Percentiles rank a stretch among this genome's conserved stretches.
Conservation (phyloP, 768 basidiomycete genomes). For the Suillus subalutaceus region DNA sequence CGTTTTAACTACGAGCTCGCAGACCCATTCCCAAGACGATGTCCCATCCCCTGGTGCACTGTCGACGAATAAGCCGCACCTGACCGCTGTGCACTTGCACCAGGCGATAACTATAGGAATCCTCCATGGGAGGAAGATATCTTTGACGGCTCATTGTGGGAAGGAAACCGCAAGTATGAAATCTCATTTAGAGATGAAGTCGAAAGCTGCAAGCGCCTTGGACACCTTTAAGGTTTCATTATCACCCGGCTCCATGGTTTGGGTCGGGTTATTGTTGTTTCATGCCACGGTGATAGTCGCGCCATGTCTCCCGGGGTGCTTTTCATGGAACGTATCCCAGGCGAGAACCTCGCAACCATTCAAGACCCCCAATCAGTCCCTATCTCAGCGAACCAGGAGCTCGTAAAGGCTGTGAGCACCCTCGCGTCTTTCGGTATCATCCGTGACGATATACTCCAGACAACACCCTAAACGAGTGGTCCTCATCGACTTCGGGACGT, state of each 20-base stretch:
- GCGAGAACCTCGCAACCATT: background rate
- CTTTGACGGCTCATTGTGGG: background rate
- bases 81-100: background rate
- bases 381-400: no score
- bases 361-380: background rate
- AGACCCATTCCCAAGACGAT: background rate
- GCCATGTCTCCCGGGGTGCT: constrained; percentile 5
- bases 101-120: background rate
- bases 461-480: background rate
- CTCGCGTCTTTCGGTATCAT: background rate
- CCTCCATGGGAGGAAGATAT: background rate
- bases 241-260: constrained; percentile 4
- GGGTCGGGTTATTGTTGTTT: background rate
- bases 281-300: background rate
- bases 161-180: background rate
- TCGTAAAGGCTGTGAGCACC: background rate
- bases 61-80: background rate
- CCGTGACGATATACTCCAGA: background rate
- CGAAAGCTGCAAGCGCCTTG: background rate
- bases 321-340: constrained; percentile 3
- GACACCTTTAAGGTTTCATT: background rate
- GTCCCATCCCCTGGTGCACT: background rate
- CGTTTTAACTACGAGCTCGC: background rate
- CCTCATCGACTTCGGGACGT: background rate
- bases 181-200: background rate